A percentile compares a stretch with the other conserved stretches of the same genome.
Conservation (phyloP, 257 asterid species). For the Schizonepeta tenuifolia region DNA sequence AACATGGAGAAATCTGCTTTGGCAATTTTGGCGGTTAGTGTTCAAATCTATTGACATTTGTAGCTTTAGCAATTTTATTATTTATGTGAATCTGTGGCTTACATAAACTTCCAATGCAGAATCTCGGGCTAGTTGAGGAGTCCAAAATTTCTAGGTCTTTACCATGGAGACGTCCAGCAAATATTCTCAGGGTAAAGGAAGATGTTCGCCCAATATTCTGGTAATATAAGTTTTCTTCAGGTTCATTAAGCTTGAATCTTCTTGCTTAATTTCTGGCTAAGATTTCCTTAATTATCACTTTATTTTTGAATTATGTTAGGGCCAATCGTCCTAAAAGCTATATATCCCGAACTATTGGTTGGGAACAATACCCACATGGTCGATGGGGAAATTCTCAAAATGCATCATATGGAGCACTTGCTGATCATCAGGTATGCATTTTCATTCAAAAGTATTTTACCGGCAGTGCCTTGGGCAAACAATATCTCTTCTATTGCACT, state of each 20-base stretch:
- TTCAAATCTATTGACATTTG: constrained; percentile 26
- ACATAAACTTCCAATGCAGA: constrained; percentile 55
- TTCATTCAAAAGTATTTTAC: constrained; percentile 9
- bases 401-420: constrained; percentile 94
- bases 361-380: constrained; percentile 96
- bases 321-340: constrained; percentile 99
- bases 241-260: constrained; percentile 6
- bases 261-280: constrained; percentile 15
- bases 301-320: constrained; percentile 51
- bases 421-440: constrained; percentile 75
- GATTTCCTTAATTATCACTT: constrained; percentile 19
- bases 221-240: constrained; percentile 44
- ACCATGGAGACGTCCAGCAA: constrained; percentile 98
- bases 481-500: background rate
- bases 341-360: constrained; percentile 85
- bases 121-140: constrained; percentile 94
- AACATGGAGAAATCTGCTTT: constrained; percentile 98
- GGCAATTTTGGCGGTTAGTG: constrained; percentile 86
- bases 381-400: constrained; percentile 93
- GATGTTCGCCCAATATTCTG: constrained; percentile 98
- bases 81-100: constrained; percentile 22
- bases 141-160: constrained; percentile 78
- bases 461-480: constrained; percentile 18
- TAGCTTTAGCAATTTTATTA: constrained; percentile 22
- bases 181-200: constrained; percentile 78